These are phyloP conservation scores for Sporisorium iseilematis-ciliati DNA, from an alignment of 1,284 basidiomycete species.

Conservation along the genomic window DNA sequence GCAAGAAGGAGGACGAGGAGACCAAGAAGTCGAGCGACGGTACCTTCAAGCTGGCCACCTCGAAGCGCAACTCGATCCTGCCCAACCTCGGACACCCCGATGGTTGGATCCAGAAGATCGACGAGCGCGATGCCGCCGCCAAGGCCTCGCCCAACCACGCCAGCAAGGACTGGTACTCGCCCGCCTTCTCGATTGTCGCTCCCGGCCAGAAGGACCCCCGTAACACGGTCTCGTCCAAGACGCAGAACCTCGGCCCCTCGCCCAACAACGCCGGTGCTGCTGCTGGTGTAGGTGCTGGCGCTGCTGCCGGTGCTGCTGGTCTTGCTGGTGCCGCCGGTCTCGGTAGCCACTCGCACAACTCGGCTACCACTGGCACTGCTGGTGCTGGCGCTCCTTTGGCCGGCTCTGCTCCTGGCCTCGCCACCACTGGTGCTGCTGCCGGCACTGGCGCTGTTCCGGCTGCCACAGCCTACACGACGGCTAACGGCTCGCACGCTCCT, in stretches of 20 bases:
- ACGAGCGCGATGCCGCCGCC: conserved; percentile 75
- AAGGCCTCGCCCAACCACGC: conserved; percentile 48
- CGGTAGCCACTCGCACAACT: neutral
- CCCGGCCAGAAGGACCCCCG: conserved; percentile 49
- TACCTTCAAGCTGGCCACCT: conserved; percentile 64
- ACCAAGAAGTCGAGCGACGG: conserved; percentile 61
- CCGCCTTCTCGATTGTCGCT: conserved; percentile 73
- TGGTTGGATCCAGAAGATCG: conserved; percentile 79
- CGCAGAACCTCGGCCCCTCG: conserved; percentile 49
- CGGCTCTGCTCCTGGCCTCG: conserved; percentile 7
- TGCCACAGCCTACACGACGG: conserved; percentile 37
- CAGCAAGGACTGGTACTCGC: conserved; percentile 78
- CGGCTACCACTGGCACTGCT: conserved; percentile 7
- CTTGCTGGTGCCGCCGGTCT: conserved; percentile 17
- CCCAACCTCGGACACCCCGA: conserved; percentile 76
- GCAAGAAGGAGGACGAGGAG: conserved; percentile 68
- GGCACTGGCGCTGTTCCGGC: conserved; percentile 19
- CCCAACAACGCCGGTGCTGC: conserved; percentile 30
- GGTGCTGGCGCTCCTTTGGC: conserved; percentile 6
- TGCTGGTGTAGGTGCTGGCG: conserved; percentile 16
- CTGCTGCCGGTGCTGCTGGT: conserved; percentile 9
- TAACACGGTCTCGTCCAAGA: conserved; percentile 47
- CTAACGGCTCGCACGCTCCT: conserved; percentile 34
- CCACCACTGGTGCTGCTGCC: conserved; percentile 11
- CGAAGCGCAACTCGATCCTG: conserved; percentile 65